Evolutionary conservation across 345 rosid species (phyloP).

Genomic region (Salix suchowensis): DNA sequence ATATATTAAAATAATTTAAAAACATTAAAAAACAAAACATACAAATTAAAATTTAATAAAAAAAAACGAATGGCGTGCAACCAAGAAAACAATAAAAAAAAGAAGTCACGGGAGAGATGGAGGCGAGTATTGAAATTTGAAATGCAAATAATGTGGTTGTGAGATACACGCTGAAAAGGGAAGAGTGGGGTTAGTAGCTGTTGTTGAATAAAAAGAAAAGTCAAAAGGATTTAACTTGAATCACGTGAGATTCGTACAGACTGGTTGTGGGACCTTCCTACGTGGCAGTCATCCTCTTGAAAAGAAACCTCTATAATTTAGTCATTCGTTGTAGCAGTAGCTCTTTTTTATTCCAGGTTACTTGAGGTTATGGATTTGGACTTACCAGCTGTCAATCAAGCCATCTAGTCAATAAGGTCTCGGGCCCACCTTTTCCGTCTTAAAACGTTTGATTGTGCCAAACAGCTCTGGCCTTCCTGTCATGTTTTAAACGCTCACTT

Average conservation of each 20-base stretch:
- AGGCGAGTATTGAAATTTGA: no score
- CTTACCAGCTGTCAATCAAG: constrained; percentile 39
- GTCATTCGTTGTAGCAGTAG: neutral
- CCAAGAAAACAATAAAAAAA: no score
- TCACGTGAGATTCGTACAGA: constrained; percentile 68
- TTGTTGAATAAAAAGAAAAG: constrained; percentile 15
- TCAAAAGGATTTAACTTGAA: constrained; percentile 38
- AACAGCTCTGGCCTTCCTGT: constrained; percentile 46
- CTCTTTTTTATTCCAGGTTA: neutral
- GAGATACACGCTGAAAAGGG: constrained; percentile 15
- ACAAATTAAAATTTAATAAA: no score
- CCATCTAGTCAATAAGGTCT: constrained; percentile 29
- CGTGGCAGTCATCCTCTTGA: constrained; percentile 35
- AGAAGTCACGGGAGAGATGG: no score
- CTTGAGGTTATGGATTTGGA: constrained; percentile 28
- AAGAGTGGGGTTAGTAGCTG: neutral
- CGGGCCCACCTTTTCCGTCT: constrained; percentile 30
- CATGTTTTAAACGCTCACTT: constrained; percentile 45
- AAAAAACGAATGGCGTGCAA: no score
- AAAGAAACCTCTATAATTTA: constrained; percentile 10
- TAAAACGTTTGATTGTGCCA: constrained; percentile 35
- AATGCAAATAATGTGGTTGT: neutral
- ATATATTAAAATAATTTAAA: no score
- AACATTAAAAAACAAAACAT: no score
- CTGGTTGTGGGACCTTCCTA: constrained; percentile 48